phyloP scores from a whole-genome alignment of 2,329 filamentous ascomycete species.

The Diaporthe sp. region DNA sequence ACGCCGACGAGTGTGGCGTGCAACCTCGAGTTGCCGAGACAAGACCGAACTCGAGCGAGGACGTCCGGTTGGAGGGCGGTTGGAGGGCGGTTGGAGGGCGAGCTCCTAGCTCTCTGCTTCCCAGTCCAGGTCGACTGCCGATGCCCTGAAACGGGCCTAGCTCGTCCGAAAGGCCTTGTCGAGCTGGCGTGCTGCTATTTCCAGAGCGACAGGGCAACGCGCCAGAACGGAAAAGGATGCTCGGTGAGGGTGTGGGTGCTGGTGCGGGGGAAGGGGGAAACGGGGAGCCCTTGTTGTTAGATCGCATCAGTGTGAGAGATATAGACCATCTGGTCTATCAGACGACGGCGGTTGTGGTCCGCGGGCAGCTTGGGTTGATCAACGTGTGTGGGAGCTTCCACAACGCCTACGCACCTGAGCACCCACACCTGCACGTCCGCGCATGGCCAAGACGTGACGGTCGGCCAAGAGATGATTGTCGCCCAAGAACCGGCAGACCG shows the following conservation, averaged over 20 bases:
- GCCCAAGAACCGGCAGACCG: constrained; percentile 10
- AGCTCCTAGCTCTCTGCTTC: constrained; percentile 2
- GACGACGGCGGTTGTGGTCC: constrained; percentile 7
- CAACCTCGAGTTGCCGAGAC: constrained; percentile 31
- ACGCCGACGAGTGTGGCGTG: constrained; percentile 21
- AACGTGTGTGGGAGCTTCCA: neutral
- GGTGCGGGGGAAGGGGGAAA: constrained; percentile 7
- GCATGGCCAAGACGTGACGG: constrained; percentile 24
- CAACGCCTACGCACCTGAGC: constrained; percentile 24
- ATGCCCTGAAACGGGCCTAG: constrained; percentile 32
- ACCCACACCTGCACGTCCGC: neutral
- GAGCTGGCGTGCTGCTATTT: constrained; percentile 20
- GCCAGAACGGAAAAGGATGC: constrained; percentile 23
- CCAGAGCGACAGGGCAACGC: neutral
- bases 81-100: constrained; percentile 35
- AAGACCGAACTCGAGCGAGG: constrained; percentile 33
- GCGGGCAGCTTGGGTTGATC: neutral
- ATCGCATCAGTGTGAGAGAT: constrained; percentile 29
- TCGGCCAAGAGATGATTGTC: constrained; percentile 16
- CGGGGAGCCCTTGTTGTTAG: constrained; percentile 1
- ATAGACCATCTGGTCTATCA: neutral
- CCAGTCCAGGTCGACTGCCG: neutral
- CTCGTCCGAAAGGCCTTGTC: constrained; percentile 14
- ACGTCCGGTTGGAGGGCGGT: constrained; percentile 37
- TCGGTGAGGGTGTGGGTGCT: constrained; percentile 1